Conservation (phyloP, 257 asterid genomes). For the Solanum megistacrolobum region DNA sequence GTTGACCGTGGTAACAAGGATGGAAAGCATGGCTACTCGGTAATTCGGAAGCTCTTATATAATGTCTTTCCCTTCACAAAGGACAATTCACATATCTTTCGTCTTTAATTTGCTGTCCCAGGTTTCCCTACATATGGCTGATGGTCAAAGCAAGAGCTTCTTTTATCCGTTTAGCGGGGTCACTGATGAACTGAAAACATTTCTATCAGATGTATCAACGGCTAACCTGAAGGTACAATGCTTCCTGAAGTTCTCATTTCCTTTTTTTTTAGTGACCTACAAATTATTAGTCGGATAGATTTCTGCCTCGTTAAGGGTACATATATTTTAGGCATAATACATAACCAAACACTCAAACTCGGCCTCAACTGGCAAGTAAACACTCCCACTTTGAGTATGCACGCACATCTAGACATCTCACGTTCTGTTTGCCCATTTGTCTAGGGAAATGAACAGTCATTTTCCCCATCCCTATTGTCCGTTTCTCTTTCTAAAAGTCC, state of each 20-base stretch:
- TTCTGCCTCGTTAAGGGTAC: neutral
- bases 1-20: slow-evolving; percentile 67
- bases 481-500: neutral
- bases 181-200: slow-evolving; percentile 71
- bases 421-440: neutral
- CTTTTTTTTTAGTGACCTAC: neutral
- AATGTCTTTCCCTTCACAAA: neutral
- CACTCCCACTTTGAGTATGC: neutral
- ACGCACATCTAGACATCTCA: neutral
- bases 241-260: neutral
- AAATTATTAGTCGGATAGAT: neutral
- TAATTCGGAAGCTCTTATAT: slow-evolving; percentile 3
- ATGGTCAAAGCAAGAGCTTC: slow-evolving; percentile 51
- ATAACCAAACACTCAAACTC: neutral
- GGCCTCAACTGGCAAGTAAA: neutral
- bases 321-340: neutral
- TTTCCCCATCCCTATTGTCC: neutral
- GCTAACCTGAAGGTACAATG: slow-evolving; percentile 44
- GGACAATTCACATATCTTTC: neutral
- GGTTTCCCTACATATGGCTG: slow-evolving; percentile 42
- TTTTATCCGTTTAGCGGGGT: slow-evolving; percentile 69
- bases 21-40: slow-evolving; percentile 84
- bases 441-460: neutral
- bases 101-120: neutral
- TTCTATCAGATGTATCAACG: slow-evolving; percentile 60